Percentiles rank a stretch among this genome's conserved stretches.
phyloP scores from a whole-genome alignment of 2,329 filamentous ascomycete genomes.

The Neobulgaria alba region DNA sequence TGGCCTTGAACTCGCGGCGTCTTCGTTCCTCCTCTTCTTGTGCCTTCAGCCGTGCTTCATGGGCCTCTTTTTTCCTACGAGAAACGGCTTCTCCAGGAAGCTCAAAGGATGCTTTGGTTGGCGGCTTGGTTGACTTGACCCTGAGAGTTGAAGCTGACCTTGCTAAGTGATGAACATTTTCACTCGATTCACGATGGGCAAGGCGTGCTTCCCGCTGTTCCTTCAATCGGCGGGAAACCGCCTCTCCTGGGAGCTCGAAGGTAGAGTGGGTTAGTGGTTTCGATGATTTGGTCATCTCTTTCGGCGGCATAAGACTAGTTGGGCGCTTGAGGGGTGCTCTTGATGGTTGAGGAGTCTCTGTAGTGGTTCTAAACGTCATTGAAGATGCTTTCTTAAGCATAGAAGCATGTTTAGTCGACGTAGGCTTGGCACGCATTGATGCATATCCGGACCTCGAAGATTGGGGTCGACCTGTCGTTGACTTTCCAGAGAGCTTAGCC shows the following conservation, averaged over 20 bases:
- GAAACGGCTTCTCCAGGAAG: slow-evolving; percentile 53
- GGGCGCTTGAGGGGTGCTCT: slow-evolving; percentile 28
- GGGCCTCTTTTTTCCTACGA: slow-evolving; percentile 41
- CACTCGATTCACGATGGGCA: slow-evolving; percentile 30
- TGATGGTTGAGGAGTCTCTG: slow-evolving; percentile 15
- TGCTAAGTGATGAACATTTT: slow-evolving; percentile 31
- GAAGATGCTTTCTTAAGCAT: slow-evolving; percentile 22
- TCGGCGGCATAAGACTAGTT: slow-evolving; percentile 35
- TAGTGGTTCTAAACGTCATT: slow-evolving; percentile 24
- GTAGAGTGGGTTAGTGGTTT: slow-evolving; percentile 46
- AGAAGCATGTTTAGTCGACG: slow-evolving; percentile 16
- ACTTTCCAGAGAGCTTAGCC: background rate
- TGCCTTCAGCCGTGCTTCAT: slow-evolving; percentile 44
- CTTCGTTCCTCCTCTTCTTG: slow-evolving; percentile 53
- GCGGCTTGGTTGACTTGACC: slow-evolving; percentile 42
- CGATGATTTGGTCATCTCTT: slow-evolving; percentile 40
- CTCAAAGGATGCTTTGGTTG: slow-evolving; percentile 49
- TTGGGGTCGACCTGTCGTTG: slow-evolving; percentile 18
- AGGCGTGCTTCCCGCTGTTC: slow-evolving; percentile 50
- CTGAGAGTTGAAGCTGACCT: slow-evolving; percentile 13
- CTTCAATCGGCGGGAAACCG: slow-evolving; percentile 47
- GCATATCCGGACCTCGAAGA: slow-evolving; percentile 30
- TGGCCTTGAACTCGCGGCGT: slow-evolving; percentile 56
- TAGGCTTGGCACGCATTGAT: slow-evolving; percentile 36
- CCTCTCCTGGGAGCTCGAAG: slow-evolving; percentile 57